Percentiles rank a stretch among this genome's conserved stretches.
phyloP scores from a whole-genome alignment of 2,329 filamentous ascomycete genomes.

The Fusarium armeniacum region DNA sequence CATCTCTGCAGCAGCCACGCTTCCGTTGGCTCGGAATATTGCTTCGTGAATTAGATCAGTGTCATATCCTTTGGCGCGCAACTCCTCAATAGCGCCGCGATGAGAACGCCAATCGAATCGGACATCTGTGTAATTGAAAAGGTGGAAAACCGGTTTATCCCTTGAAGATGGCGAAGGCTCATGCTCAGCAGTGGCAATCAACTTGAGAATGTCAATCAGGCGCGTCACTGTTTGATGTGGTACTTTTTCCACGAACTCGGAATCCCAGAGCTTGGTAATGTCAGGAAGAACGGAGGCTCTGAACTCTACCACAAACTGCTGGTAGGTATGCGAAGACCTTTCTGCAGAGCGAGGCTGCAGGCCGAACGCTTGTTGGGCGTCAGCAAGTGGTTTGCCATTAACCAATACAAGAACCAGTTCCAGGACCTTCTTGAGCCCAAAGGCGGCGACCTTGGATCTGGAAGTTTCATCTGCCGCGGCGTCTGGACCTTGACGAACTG shows the following conservation, averaged over 20 bases:
- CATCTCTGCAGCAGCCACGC: conserved; percentile 70
- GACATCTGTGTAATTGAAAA: conserved; percentile 61
- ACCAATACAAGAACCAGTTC: conserved; percentile 83
- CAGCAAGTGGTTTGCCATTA: conserved; percentile 83
- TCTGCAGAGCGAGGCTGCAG: conserved; percentile 59
- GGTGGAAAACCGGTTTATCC: conserved; percentile 64
- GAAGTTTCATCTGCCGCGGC: conserved; percentile 64
- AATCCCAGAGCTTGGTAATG: conserved; percentile 86
- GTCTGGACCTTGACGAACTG: conserved; percentile 50
- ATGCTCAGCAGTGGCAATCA: conserved; percentile 80
- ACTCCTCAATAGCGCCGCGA: conserved; percentile 52
- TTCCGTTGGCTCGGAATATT: conserved; percentile 84
- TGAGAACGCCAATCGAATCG: conserved; percentile 63
- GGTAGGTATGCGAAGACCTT: conserved; percentile 62
- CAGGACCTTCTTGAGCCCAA: conserved; percentile 84
- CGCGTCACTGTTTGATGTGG: conserved; percentile 81
- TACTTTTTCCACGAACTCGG: conserved; percentile 83
- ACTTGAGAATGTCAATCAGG: conserved; percentile 85
- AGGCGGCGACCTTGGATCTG: conserved; percentile 64
- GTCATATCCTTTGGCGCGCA: conserved; percentile 57
- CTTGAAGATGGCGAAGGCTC: conserved; percentile 75
- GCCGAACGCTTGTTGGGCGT: conserved; percentile 73
- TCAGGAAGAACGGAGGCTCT: conserved; percentile 84
- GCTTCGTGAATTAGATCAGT: conserved; percentile 80
- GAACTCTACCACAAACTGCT: conserved; percentile 88